These are phyloP conservation scores for Phytophthora melonis DNA, from an alignment of 352 stramenopile genomes.

Conservation along the genomic window DNA sequence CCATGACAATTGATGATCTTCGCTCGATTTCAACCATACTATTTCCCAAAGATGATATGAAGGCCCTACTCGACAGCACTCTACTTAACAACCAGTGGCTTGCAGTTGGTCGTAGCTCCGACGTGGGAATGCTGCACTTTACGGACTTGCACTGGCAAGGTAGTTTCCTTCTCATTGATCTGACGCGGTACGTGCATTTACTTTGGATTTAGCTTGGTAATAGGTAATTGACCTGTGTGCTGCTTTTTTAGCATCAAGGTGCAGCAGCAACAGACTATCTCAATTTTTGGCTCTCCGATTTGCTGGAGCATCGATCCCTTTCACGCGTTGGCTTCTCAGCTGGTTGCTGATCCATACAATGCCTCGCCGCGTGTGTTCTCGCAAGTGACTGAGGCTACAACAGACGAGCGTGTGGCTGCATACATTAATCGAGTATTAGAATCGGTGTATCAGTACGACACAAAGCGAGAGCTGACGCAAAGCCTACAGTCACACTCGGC, in stretches of 20 bases:
- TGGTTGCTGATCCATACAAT: slow-evolving; percentile 4
- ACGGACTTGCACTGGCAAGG: slow-evolving; percentile 13
- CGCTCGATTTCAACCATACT: slow-evolving; percentile 13
- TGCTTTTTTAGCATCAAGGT: too few species aligned
- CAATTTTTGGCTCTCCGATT: too few species aligned
- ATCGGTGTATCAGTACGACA: background rate
- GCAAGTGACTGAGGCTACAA: slow-evolving; percentile 1
- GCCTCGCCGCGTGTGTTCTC: background rate
- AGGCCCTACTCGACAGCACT: slow-evolving; percentile 6
- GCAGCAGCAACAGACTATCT: too few species aligned
- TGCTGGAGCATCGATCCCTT: too few species aligned
- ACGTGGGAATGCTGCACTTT: slow-evolving; percentile 18
- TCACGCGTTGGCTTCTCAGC: background rate
- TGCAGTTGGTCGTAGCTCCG: slow-evolving; percentile 5
- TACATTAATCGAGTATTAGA: background rate
- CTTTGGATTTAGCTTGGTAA: too few species aligned
- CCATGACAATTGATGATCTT: slow-evolving; percentile 9
- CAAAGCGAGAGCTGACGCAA: background rate
- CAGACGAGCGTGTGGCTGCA: background rate
- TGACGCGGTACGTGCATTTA: background rate
- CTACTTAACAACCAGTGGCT: slow-evolving; percentile 18
- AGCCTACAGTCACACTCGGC: background rate
- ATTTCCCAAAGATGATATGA: slow-evolving; percentile 11
- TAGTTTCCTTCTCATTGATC: slow-evolving; percentile 3
- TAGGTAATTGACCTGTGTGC: too few species aligned